phyloP scores from a whole-genome alignment of 2,329 filamentous ascomycete genomes.

The Cercospora canescens region DNA sequence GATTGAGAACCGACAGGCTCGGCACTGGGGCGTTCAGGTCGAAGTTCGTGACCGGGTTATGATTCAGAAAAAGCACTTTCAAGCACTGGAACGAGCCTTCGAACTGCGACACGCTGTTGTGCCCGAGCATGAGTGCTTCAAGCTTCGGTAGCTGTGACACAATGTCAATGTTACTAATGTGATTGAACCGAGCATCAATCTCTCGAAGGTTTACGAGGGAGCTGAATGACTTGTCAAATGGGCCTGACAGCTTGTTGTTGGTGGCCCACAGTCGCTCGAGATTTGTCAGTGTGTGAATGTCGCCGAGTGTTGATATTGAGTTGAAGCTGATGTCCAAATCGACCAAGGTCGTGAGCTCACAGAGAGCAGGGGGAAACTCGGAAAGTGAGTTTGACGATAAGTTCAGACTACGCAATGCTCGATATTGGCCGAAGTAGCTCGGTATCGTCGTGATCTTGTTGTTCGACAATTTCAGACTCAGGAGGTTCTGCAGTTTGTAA shows the following conservation, averaged over 20 bases:
- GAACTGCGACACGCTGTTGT: slow-evolving; percentile 90
- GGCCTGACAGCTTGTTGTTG: slow-evolving; percentile 82
- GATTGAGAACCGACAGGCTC: slow-evolving; percentile 80
- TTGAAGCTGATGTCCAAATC: slow-evolving; percentile 98
- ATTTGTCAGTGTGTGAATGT: slow-evolving; percentile 74
- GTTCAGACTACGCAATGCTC: slow-evolving; percentile 77
- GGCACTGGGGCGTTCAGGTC: slow-evolving; percentile 75
- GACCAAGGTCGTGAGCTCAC: slow-evolving; percentile 76
- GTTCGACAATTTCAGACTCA: slow-evolving; percentile 91
- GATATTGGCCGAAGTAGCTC: slow-evolving; percentile 78
- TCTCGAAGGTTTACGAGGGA: slow-evolving; percentile 79
- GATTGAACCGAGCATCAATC: slow-evolving; percentile 92
- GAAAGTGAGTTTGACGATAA: slow-evolving; percentile 91
- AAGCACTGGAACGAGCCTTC: slow-evolving; percentile 84
- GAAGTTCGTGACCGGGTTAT: slow-evolving; percentile 93
- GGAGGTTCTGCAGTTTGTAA: slow-evolving; percentile 69
- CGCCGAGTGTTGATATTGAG: slow-evolving; percentile 74
- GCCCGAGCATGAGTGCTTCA: slow-evolving; percentile 84
- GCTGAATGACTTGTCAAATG: slow-evolving; percentile 68
- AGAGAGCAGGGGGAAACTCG: slow-evolving; percentile 81
- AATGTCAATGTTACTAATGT: slow-evolving; percentile 82
- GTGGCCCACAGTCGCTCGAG: slow-evolving; percentile 92
- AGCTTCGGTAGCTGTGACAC: slow-evolving; percentile 81
- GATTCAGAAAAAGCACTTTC: slow-evolving; percentile 83
- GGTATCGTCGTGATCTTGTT: slow-evolving; percentile 82